Evolutionary conservation across 1,284 basidiomycete genomes (phyloP).

Genomic region (Porodaedalea pini): DNA sequence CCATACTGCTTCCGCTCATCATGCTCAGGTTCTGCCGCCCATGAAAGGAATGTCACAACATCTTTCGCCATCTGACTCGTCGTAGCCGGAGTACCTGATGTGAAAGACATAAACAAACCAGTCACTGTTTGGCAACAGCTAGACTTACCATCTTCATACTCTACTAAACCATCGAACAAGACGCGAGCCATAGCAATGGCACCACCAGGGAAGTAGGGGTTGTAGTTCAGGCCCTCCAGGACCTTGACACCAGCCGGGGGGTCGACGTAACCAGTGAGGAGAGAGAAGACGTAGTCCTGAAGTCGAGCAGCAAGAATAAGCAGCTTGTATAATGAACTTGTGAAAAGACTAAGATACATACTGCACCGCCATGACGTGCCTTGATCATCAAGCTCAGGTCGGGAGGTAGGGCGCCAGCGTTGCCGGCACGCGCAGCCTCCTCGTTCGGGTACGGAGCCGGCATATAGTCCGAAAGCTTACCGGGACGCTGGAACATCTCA

Average conservation of each 20-base stretch:
- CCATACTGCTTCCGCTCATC: slow-evolving; percentile 97
- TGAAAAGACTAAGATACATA: slow-evolving; percentile 40
- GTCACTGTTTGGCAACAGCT: slow-evolving; percentile 1
- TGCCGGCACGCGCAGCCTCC: slow-evolving; percentile 93
- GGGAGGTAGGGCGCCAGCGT: slow-evolving; percentile 93
- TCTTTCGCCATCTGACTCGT: slow-evolving; percentile 99
- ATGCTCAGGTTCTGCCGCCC: slow-evolving; percentile 97
- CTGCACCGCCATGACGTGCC: slow-evolving; percentile 95
- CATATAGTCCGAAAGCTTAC: slow-evolving; percentile 96
- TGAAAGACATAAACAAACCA: slow-evolving; percentile 4
- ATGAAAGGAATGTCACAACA: slow-evolving; percentile 91
- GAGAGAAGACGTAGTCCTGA: slow-evolving; percentile 95
- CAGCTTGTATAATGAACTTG: not conserved
- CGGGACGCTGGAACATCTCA: slow-evolving; percentile 98
- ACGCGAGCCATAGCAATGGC: slow-evolving; percentile 99
- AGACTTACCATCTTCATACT: slow-evolving; percentile 82
- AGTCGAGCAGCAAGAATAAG: slow-evolving; percentile 11
- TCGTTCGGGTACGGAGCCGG: slow-evolving; percentile 97
- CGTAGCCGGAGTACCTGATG: slow-evolving; percentile 87
- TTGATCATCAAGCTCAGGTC: slow-evolving; percentile 98
- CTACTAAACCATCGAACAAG: slow-evolving; percentile 92
- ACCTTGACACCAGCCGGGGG: slow-evolving; percentile 95
- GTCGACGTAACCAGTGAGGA: slow-evolving; percentile 96
- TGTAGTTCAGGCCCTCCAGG: slow-evolving; percentile 97
- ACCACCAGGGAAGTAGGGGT: slow-evolving; percentile 96